These are phyloP conservation scores for Stagonosporopsis tanaceti DNA, from an alignment of 2,329 filamentous ascomycete species.

Conservation along the genomic window DNA sequence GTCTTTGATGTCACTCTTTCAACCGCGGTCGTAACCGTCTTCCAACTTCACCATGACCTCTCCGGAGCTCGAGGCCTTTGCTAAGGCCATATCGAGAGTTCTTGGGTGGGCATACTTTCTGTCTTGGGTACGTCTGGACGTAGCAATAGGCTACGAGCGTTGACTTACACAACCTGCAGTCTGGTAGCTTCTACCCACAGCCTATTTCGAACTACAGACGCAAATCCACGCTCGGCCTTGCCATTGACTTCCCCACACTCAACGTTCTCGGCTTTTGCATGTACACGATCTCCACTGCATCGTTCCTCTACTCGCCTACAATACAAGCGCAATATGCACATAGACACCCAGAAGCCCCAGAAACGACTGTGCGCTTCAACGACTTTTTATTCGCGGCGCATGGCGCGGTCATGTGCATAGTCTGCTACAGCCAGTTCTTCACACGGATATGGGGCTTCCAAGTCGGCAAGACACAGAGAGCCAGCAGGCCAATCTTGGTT, in stretches of 20 bases:
- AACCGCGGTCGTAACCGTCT: constrained; percentile 3
- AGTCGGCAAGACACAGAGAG: constrained; percentile 61
- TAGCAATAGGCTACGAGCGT: background rate
- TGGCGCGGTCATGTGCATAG: constrained; percentile 73
- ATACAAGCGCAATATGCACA: constrained; percentile 85
- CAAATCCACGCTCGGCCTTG: constrained; percentile 80
- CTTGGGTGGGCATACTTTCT: constrained; percentile 50
- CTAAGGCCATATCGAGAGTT: constrained; percentile 44
- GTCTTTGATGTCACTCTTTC: constrained; percentile 14
- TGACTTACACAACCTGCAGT: constrained; percentile 11
- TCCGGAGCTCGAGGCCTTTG: constrained; percentile 39
- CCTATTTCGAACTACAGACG: constrained; percentile 79
- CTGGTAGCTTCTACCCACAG: constrained; percentile 80
- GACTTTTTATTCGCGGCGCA: constrained; percentile 89
- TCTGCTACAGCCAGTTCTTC: constrained; percentile 82
- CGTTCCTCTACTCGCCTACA: constrained; percentile 79
- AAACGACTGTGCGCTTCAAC: constrained; percentile 87
- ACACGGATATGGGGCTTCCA: constrained; percentile 78
- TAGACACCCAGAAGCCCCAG: constrained; percentile 74
- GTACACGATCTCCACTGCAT: constrained; percentile 77
- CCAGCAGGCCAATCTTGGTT: constrained; percentile 70
- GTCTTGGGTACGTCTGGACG: constrained; percentile 32
- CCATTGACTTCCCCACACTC: constrained; percentile 84
- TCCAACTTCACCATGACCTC: constrained; percentile 26
- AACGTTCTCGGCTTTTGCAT: constrained; percentile 76